Evolutionary conservation across 257 asterid genomes (phyloP), one percentile per base, ranked within the genome.

Genomic region (Agastache rugosa): DNA sequence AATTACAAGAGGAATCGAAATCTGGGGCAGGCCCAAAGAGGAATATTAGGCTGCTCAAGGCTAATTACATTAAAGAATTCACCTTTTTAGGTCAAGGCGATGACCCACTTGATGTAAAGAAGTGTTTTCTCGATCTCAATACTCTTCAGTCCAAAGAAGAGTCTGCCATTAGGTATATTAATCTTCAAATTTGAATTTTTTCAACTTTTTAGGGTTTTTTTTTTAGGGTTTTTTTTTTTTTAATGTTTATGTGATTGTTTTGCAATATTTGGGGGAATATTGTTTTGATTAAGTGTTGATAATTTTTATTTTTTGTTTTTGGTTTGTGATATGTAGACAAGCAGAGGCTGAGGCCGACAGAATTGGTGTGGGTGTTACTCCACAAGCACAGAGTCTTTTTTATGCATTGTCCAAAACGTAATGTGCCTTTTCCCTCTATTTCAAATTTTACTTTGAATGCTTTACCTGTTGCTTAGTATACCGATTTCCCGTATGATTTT

Each of bases 371-470:
- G 99, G 99, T 27, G 98, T 95, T 55, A 87, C 98, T 17, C 64
- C 94, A 75, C 98, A 95, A 81, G 98, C 96, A 50, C 99, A 95
- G 89, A 87, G 78, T 73, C 61, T 95, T 41, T 95, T 87, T 63
- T 97, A 95, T 82, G 99, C 99, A 65, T 78, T 95, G 78, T 80
- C 98, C 19, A 95, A 95, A 87, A 95, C 99, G 99, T 95, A 89
- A 85, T 66, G 78, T 73, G 62, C 54, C 65, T 20, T 64, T 19
- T 6, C 74, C 51, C 34, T 12, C n/a, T 0, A 2, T 19, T 64
- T 29, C 8, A 8, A 20, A 31, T 3, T 19, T 11, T 45, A n/a
- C 47, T 23, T 3, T 71, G 35, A 2, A 29, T 61, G 45, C 14
- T 62, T 61, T 29, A 59, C 65, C 17, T 63, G 48, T 60, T 48